Percentiles rank a stretch among this genome's conserved stretches.
Conservation (phyloP, 495 filamentous ascomycete species). For the Xylaria grammica region DNA sequence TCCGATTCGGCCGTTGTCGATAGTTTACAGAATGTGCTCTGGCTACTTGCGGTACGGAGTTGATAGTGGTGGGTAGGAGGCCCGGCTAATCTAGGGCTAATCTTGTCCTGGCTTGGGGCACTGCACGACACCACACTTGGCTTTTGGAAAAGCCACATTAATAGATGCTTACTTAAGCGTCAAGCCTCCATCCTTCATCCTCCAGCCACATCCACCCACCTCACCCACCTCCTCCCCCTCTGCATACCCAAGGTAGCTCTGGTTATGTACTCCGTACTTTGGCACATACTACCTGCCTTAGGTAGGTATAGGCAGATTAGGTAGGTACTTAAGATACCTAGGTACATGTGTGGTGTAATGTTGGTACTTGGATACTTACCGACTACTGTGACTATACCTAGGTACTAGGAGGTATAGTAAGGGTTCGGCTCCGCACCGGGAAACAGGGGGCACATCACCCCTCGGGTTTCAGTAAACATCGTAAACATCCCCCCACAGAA, state of each 20-base stretch:
- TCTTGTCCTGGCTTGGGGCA: conserved; percentile 12
- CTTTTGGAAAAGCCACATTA: neutral
- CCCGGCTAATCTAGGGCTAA: conserved; percentile 27
- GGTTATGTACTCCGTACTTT: too few species aligned
- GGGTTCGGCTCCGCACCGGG: neutral
- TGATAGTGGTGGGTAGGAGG: conserved; percentile 11
- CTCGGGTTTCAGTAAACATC: conserved; percentile 5
- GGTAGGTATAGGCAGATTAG: too few species aligned
- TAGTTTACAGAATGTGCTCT: conserved; percentile 16
- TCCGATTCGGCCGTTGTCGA: conserved; percentile 23
- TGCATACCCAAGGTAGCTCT: too few species aligned
- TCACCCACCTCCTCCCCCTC: too few species aligned
- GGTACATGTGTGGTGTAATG: too few species aligned
- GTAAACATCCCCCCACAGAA: neutral
- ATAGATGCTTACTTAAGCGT: neutral
- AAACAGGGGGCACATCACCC: neutral
- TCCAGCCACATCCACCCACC: too few species aligned
- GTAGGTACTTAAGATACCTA: too few species aligned
- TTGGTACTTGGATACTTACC: too few species aligned
- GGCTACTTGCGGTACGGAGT: neutral
- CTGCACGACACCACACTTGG: too few species aligned
- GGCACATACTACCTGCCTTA: too few species aligned
- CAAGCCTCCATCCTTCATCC: neutral
- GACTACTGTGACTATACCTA: too few species aligned
- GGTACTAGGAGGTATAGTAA: too few species aligned